phyloP scores from a whole-genome alignment of 257 asterid species.

The Schizonepeta tenuifolia region DNA sequence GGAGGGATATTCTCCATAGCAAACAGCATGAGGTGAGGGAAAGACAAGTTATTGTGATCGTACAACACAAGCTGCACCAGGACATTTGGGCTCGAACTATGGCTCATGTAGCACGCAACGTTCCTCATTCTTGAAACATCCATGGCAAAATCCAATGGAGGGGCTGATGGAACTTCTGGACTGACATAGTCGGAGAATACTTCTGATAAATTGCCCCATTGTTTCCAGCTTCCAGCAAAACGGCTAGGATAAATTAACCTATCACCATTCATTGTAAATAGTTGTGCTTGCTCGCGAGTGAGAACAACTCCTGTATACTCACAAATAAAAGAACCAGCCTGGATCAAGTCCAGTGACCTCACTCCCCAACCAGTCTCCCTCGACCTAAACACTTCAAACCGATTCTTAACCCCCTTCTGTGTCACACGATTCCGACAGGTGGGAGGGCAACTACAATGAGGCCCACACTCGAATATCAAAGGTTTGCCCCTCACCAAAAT shows the following conservation, averaged over 20 bases:
- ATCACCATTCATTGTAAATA: slow-evolving; percentile 89
- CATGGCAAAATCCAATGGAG: slow-evolving; percentile 86
- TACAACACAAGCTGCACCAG: slow-evolving; percentile 80
- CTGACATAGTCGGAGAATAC: slow-evolving; percentile 59
- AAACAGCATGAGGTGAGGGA: slow-evolving; percentile 90
- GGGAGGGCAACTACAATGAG: slow-evolving; percentile 72
- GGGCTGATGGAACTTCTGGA: slow-evolving; percentile 63
- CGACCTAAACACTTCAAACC: slow-evolving; percentile 86
- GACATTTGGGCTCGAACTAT: slow-evolving; percentile 71
- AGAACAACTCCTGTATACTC: slow-evolving; percentile 90
- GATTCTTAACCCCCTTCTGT: slow-evolving; percentile 73
- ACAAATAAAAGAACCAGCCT: slow-evolving; percentile 89
- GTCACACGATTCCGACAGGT: slow-evolving; percentile 77
- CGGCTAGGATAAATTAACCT: slow-evolving; percentile 72
- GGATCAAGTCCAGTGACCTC: slow-evolving; percentile 83
- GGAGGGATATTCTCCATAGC: slow-evolving; percentile 95
- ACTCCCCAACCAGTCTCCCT: slow-evolving; percentile 96
- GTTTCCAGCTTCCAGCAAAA: slow-evolving; percentile 78
- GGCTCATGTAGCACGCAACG: slow-evolving; percentile 87
- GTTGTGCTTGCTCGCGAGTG: slow-evolving; percentile 72
- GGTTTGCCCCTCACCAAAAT: slow-evolving; percentile 82
- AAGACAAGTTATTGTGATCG: slow-evolving; percentile 75
- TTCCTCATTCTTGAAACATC: slow-evolving; percentile 91
- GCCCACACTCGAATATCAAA: slow-evolving; percentile 82
- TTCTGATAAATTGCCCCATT: slow-evolving; percentile 81